These are phyloP conservation scores for Geotrichum bryndzae DNA, from an alignment of 1,139 yeast species.

Conservation along the genomic window DNA sequence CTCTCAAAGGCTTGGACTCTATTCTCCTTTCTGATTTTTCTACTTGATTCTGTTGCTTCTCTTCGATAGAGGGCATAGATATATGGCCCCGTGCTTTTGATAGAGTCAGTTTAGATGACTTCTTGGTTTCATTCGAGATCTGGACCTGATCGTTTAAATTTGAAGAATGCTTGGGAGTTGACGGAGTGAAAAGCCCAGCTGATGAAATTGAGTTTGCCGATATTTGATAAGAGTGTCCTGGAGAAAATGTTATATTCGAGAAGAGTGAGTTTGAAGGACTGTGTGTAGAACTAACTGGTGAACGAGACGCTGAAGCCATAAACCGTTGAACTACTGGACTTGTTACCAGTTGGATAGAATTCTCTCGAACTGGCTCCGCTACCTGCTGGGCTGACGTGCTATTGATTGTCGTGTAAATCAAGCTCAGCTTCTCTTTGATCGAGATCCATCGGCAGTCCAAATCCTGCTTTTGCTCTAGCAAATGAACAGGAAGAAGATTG, in stretches of 20 bases:
- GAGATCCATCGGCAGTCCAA: constrained; percentile 9
- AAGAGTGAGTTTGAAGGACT: constrained; percentile 7
- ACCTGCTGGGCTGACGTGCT: not conserved
- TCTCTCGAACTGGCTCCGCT: not conserved
- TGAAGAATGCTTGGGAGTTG: not conserved
- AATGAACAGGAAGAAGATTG: constrained; percentile 2
- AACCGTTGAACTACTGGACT: not conserved
- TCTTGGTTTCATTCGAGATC: not conserved
- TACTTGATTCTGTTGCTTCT: not conserved
- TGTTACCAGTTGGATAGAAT: not conserved
- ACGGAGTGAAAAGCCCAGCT: not conserved
- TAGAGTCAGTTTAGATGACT: not conserved
- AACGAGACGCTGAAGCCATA: not conserved
- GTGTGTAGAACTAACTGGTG: not conserved
- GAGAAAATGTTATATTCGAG: not conserved
- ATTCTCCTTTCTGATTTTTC: no score
- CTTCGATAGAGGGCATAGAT: not conserved
- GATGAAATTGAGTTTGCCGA: not conserved
- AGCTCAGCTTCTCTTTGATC: not conserved
- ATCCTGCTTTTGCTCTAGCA: constrained; percentile 6
- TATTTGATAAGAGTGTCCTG: not conserved
- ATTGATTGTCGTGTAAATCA: not conserved
- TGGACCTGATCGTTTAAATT: not conserved
- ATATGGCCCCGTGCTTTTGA: not conserved
- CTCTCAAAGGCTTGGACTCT: no score